phyloP scores from a whole-genome alignment of 2,329 filamentous ascomycete genomes.

The Ceratocystis cacaofunesta region DNA sequence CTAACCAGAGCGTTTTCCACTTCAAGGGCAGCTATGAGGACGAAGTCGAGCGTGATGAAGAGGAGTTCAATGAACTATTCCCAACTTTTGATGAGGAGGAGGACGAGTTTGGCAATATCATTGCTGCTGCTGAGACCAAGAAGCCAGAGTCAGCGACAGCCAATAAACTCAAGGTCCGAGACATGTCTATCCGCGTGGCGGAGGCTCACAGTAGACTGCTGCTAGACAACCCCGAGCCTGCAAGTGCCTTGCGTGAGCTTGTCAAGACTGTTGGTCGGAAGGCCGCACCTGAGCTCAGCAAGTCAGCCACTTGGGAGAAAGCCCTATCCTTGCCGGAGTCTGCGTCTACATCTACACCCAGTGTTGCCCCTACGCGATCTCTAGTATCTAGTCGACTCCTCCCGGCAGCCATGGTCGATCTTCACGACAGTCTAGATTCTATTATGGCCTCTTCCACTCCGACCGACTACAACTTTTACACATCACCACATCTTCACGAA shows the following conservation, averaged over 20 bases:
- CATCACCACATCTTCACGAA: conserved; percentile 61
- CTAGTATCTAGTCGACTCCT: conserved; percentile 36
- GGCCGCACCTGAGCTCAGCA: conserved; percentile 22
- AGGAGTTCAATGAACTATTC: conserved; percentile 69
- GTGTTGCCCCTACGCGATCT: conserved; percentile 24
- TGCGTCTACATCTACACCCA: no score
- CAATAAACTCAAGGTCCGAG: conserved; percentile 32
- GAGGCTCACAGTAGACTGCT: conserved; percentile 43
- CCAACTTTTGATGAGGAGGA: conserved; percentile 52
- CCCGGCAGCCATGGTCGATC: conserved; percentile 47
- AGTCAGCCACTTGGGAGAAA: conserved; percentile 18
- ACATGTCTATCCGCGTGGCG: conserved; percentile 46
- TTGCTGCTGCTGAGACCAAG: conserved; percentile 1
- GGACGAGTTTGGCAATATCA: conserved; percentile 12
- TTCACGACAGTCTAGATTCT: conserved; percentile 44
- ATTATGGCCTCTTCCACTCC: conserved; percentile 26
- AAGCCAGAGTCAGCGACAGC: conserved; percentile 17
- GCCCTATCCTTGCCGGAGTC: conserved; percentile 18
- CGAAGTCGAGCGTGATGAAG: conserved; percentile 56
- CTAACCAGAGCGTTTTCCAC: conserved; percentile 63
- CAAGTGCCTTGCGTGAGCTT: conserved; percentile 31
- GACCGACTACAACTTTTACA: conserved; percentile 73
- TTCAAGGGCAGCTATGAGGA: conserved; percentile 68
- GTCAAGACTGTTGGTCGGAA: conserved; percentile 31
- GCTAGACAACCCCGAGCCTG: conserved; percentile 28